A percentile compares a stretch with the other conserved stretches of the same genome.
Conservation (phyloP, 768 basidiomycete genomes). For the Boletus rex-veris region DNA sequence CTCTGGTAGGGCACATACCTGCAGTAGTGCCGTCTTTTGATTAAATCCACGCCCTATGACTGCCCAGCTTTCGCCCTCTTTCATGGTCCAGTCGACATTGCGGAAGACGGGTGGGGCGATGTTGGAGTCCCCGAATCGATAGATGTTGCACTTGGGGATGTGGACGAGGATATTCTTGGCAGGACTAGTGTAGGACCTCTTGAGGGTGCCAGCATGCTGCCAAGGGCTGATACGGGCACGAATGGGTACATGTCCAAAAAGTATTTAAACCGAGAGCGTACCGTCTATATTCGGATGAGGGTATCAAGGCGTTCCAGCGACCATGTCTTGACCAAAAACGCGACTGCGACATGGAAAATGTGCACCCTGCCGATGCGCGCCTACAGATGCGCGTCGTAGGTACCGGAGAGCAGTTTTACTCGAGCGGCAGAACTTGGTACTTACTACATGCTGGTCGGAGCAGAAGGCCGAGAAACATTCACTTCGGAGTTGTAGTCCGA, state of each 20-base stretch:
- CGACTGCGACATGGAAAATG: slow-evolving; percentile 2
- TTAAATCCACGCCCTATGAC: slow-evolving; percentile 64
- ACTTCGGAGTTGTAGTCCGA: too few species aligned
- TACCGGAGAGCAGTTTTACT: not conserved
- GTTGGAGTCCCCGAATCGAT: slow-evolving; percentile 57
- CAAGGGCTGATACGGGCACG: not conserved
- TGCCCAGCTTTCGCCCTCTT: slow-evolving; percentile 70
- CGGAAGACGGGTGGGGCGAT: slow-evolving; percentile 46
- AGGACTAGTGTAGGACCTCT: slow-evolving; percentile 7
- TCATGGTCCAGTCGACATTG: slow-evolving; percentile 55
- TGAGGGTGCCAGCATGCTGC: not conserved
- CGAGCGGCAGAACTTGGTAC: not conserved
- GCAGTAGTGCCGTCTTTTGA: slow-evolving; percentile 59
- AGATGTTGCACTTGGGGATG: slow-evolving; percentile 50
- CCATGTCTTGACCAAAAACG: not conserved
- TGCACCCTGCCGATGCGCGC: too few species aligned
- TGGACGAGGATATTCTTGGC: slow-evolving; percentile 27
- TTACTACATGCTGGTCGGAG: not conserved
- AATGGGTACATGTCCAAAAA: not conserved
- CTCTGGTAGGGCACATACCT: slow-evolving; percentile 40
- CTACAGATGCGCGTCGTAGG: not conserved
- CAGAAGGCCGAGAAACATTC: not conserved
- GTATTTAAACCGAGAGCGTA: not conserved
- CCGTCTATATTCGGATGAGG: not conserved
- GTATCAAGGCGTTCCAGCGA: slow-evolving; percentile 1